Base-by-base conservation (phyloP, 2,329 filamentous ascomycete species). In the Drechmeria coniospora region DNA sequence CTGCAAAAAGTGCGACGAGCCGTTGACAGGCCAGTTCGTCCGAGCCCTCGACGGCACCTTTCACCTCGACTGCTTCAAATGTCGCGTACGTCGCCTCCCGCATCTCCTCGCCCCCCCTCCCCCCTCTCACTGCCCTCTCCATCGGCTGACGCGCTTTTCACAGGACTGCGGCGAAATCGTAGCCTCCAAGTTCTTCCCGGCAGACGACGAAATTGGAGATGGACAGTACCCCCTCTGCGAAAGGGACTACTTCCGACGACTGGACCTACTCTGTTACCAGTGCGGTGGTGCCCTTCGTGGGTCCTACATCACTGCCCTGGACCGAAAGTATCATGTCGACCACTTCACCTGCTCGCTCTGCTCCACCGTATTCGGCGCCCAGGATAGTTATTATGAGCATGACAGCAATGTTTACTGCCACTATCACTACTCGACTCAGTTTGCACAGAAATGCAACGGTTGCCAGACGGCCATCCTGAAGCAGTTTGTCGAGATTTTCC, bases 361-460 rank as follows among this genome's bases (percentile, higher is more conserved):
- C 49, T 80, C 86, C 4, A 95, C 90, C 2, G 79, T 95, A n/a
- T 98, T 98, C 49, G 90, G 90, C 28, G 90, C 90, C 6, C 83
- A 92, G 46, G 90, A 98, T 60, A 94, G 86, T 51, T 98, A 98
- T 54, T 98, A 98, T 55, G 90, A 98, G 54, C 90, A 98, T 47
- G 86, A 94, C 44, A 79, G 83, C 38, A 79, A 82, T 43, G 90
- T 98, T 15, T 98, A 93, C 53, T 98, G 90, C 53, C 90, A 98
- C 51, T 98, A 92, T 50, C 90, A 98, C 54, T 98, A 98, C 53
- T 95, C 87, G 9, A 98, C 90, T 11, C 83, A 84, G 46, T 95
- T 94, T 49, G 90, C 90, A 20, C 87, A 95, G 49, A 71, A 83
- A 31, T 98, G 90, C 53, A 93, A 92, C 51, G 90, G 90, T 38